Evolutionary conservation across 78 protist species (phyloP).

Genomic region (Guillardia theta): DNA sequence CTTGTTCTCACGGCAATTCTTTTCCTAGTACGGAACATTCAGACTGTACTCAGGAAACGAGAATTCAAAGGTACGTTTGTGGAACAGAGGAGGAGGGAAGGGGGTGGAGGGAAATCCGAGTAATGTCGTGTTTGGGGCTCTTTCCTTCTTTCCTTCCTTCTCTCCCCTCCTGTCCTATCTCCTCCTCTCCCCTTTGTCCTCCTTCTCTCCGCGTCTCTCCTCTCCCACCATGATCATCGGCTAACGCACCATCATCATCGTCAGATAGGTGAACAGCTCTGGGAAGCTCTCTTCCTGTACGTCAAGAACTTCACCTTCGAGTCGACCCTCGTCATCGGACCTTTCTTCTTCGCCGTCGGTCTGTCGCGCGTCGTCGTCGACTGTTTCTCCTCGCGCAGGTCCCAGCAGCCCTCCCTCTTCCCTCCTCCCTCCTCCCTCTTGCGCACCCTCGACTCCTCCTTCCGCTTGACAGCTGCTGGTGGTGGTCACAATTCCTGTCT

Average conservation of each 20-base stretch:
- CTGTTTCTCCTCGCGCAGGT: too few species aligned
- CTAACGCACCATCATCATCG: too few species aligned
- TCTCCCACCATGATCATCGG: too few species aligned
- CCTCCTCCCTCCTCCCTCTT: too few species aligned
- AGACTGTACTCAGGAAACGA: constrained; percentile 36
- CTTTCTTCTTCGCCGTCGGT: too few species aligned
- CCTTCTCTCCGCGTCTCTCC: too few species aligned
- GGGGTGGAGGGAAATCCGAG: not conserved
- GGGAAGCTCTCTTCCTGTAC: constrained; percentile 3
- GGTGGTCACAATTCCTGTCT: too few species aligned
- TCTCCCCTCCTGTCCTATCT: not conserved
- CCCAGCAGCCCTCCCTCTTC: not conserved
- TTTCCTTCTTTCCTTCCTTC: too few species aligned
- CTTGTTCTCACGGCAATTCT: constrained; percentile 66
- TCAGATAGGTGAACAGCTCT: constrained; percentile 6
- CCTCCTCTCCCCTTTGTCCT: not conserved
- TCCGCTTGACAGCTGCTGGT: too few species aligned
- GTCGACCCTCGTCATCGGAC: not conserved
- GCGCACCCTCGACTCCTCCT: too few species aligned
- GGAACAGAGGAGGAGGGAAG: not conserved
- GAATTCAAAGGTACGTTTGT: not conserved
- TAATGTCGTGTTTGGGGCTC: not conserved
- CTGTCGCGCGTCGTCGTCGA: too few species aligned
- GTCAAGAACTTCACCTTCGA: not conserved
- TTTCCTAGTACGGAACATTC: constrained; percentile 51